Evolutionary conservation across 371 early-diverging fungal genomes (phyloP).

Genomic region (Umbelopsis sp.): DNA sequence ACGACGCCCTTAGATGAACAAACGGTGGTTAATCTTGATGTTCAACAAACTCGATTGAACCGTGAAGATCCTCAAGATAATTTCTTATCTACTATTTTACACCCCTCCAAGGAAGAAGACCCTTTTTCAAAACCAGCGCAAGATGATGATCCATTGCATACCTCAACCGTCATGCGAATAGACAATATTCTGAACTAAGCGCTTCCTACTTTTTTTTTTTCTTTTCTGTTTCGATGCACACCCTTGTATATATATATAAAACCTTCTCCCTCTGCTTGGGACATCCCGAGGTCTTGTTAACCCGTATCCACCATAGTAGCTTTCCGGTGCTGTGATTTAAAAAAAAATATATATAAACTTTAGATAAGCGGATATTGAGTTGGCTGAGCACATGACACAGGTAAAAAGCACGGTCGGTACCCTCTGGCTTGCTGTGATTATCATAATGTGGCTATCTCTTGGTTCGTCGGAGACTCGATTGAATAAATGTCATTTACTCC

Average conservation of each 20-base stretch:
- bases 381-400: too few relatives aligned
- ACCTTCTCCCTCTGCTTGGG: background rate
- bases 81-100: background rate
- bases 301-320: too few relatives aligned
- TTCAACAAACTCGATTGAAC: background rate
- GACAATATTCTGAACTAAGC: conserved; percentile 2
- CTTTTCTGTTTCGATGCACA: too few relatives aligned
- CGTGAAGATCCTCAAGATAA: background rate
- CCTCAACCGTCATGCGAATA: conserved; percentile 16
- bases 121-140: background rate
- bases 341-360: too few relatives aligned
- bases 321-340: too few relatives aligned
- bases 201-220: background rate
- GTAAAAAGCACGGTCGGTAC: too few relatives aligned
- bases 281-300: too few relatives aligned
- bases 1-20: conserved; percentile 1
- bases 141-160: background rate
- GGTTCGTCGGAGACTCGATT: background rate
- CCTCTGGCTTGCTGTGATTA: too few relatives aligned
- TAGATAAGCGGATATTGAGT: too few relatives aligned
- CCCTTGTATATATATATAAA: background rate
- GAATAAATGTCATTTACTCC: background rate
- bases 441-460: too few relatives aligned
- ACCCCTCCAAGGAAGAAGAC: background rate
- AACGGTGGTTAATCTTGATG: background rate